Percentiles rank a stretch among this genome's conserved stretches.
Conservation (phyloP, 83 land plant species). For the Diphasiastrum complanatum region DNA sequence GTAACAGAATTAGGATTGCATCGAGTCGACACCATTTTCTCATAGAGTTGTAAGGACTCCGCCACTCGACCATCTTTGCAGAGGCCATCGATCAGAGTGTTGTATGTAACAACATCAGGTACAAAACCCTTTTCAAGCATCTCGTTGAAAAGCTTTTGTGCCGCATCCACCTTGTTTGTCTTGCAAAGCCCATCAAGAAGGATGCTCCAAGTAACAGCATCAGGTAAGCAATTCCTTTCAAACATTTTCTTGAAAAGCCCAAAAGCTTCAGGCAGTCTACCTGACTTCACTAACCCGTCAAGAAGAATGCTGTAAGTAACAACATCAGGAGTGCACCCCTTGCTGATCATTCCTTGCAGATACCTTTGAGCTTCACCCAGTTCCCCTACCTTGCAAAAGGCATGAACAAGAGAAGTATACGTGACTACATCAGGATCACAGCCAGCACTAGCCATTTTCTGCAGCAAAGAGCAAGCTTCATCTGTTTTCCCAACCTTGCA, state of each 20-base stretch:
- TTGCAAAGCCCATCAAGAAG: constrained; percentile 44
- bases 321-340: constrained; percentile 32
- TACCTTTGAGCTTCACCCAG: constrained; percentile 35
- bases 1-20: constrained; percentile 25
- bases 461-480: constrained; percentile 32
- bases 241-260: constrained; percentile 31
- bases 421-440: constrained; percentile 38
- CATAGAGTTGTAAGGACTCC: constrained; percentile 25
- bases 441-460: constrained; percentile 35
- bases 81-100: constrained; percentile 24
- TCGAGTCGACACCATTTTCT: constrained; percentile 32
- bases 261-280: constrained; percentile 32
- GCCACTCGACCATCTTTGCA: constrained; percentile 28
- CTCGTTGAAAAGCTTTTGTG: constrained; percentile 31
- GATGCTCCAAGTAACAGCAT: constrained; percentile 25
- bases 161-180: constrained; percentile 34
- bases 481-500: constrained; percentile 34
- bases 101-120: constrained; percentile 28
- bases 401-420: constrained; percentile 38
- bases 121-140: constrained; percentile 29
- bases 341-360: constrained; percentile 30
- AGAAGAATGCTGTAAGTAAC: constrained; percentile 35
- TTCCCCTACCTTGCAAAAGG: constrained; percentile 32
- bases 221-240: constrained; percentile 20
- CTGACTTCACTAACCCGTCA: constrained; percentile 33